Evolutionary conservation across 306 rosid genomes (phyloP).

Genomic region (Biancaea sappan): DNA sequence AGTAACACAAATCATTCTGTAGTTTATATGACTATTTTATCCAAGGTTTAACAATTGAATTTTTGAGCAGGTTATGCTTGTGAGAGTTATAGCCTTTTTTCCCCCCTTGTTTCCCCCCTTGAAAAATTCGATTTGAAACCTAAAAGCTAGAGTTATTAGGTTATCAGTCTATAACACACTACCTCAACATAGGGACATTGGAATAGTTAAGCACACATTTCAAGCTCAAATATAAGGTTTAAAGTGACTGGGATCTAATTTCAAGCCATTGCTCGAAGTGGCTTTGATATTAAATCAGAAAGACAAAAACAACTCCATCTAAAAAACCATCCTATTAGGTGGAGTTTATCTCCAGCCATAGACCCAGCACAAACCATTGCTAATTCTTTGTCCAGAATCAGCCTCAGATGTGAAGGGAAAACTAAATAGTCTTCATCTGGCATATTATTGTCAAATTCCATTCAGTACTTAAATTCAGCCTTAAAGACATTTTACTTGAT

Average conservation of each 20-base stretch:
- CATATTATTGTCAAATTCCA: too few relatives aligned
- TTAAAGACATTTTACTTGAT: not conserved
- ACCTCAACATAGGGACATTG: not conserved
- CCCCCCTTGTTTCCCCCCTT: too few relatives aligned
- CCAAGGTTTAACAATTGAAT: too few relatives aligned
- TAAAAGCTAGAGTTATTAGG: not conserved
- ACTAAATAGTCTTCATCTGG: too few relatives aligned
- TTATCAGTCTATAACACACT: not conserved
- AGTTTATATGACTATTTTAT: too few relatives aligned
- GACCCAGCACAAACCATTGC: not conserved
- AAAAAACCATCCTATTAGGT: not conserved
- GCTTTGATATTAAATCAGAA: not conserved
- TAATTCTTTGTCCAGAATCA: not conserved
- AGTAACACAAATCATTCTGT: too few relatives aligned
- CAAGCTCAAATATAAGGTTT: not conserved
- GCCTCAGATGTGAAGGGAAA: conserved; percentile 2
- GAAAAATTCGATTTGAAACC: too few relatives aligned
- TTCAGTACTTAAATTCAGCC: too few relatives aligned
- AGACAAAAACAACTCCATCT: not conserved
- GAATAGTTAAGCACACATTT: not conserved
- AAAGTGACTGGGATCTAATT: not conserved
- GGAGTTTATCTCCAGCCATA: too few relatives aligned
- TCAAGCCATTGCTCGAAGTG: not conserved
- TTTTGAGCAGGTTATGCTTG: not conserved
- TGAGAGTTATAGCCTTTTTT: too few relatives aligned